Base-by-base conservation (phyloP, 2,329 filamentous ascomycete genomes). In the Rutstroemia sydowiana region DNA sequence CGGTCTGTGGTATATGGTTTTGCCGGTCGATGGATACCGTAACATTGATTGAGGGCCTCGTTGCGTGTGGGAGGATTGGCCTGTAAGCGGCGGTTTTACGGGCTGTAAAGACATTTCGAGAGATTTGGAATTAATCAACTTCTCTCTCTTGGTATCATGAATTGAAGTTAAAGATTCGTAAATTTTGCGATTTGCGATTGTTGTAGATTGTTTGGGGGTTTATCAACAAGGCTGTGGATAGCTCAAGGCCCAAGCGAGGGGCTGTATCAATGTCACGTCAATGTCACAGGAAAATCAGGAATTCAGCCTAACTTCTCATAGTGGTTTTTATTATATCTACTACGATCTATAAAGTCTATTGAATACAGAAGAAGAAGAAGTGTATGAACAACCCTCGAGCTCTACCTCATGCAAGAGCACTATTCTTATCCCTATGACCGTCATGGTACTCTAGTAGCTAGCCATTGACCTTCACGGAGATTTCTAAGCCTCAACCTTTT, bases 1-100 rank as follows among this genome's bases (percentile, higher is more conserved):
- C 56, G 95, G 90, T 51, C 93, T 82, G 75, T 96, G 90, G 75
- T 97, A 98, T 73, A 98, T 97, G 59, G 90, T 95, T 74, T 97
- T 97, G 73, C 90, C 89, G 69, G 84, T 95, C 52, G 88, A 88
- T 44, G 93, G 92, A 65, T 95, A 88, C 61, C 90, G 87, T 56
- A 98, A 83, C 23, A 87, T 84, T 31, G 76, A 68, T 59, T 76
- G 70, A 6, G 56, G 54, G 42, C 55, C 52, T 51, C 62, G 61
- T 46, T 60, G 60, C 39, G 52, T 41, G 54, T 61, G 59, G 14
- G 63, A 48, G 20, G 55, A 39, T 43, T 62, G 60, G 47, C 40
- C 55, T 40, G 54, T 48, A 18, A 61, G 45, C 14, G 63, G 57
- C 28, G 60, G 56, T 50, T 66, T 66, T 32, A 57, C 53, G 16